Percentiles rank a stretch among this genome's conserved stretches.
Conservation (phyloP, 2,329 filamentous ascomycete genomes). For the Ophiosphaerella korrae region DNA sequence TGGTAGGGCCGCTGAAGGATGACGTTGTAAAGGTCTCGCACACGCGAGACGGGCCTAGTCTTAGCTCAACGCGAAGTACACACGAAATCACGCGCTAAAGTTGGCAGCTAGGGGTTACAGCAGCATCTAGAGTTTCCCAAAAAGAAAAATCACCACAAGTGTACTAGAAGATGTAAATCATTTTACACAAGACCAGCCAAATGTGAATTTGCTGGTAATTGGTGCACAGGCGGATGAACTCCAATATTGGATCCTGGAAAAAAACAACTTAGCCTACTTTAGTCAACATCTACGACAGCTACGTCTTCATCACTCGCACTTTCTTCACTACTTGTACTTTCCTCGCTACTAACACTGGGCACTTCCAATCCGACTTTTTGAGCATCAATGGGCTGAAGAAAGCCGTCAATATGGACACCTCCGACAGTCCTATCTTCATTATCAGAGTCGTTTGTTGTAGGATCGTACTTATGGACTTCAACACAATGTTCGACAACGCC, state of each 20-base stretch:
- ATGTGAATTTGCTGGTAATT: no score
- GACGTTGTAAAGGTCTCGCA: constrained; percentile 1
- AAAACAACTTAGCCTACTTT: neutral
- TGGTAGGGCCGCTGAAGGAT: neutral
- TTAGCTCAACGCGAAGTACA: constrained; percentile 5
- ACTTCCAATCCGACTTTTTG: constrained; percentile 37
- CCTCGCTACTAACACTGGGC: constrained; percentile 21
- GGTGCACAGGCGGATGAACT: no score
- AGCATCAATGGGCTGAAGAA: constrained; percentile 60
- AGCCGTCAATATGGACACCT: constrained; percentile 71
- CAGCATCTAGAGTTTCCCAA: no score
- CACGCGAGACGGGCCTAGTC: constrained; percentile 3
- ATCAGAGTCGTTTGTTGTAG: constrained; percentile 50
- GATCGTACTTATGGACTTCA: constrained; percentile 52
- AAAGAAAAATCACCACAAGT: no score
- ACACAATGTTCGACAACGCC: constrained; percentile 53
- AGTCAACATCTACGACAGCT: neutral
- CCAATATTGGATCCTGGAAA: no score
- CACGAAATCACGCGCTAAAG: constrained; percentile 14
- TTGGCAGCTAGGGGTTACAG: no score
- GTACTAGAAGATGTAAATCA: no score
- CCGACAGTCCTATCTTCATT: constrained; percentile 57
- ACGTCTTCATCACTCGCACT: neutral
- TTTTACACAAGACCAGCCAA: no score
- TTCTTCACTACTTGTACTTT: constrained; percentile 19